These are phyloP conservation scores for Botrytis galanthina DNA, from an alignment of 2,329 filamentous ascomycete genomes.

Conservation along the genomic window DNA sequence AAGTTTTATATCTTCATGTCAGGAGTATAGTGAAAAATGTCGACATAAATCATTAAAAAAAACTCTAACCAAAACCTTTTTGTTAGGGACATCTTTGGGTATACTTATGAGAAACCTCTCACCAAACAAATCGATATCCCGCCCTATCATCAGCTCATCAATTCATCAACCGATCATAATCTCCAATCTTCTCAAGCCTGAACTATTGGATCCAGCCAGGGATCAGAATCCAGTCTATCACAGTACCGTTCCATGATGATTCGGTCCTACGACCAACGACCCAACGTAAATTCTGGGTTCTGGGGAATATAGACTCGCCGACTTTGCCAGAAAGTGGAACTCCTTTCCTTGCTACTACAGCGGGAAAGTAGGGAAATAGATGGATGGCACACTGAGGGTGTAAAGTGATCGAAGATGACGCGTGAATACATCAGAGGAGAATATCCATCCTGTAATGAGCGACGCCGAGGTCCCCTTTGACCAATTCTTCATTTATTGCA, in stretches of 20 bases:
- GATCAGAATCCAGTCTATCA: not conserved
- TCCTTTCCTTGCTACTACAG: not conserved
- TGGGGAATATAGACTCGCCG: slow-evolving; percentile 11
- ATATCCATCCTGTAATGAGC: slow-evolving; percentile 17
- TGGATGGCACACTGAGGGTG: not conserved
- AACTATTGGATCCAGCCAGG: slow-evolving; percentile 8
- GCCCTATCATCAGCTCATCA: not conserved
- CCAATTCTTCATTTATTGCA: slow-evolving; percentile 3
- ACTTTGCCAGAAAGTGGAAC: slow-evolving; percentile 6
- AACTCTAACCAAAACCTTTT: not conserved
- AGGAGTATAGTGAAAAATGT: not conserved
- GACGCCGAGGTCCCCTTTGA: slow-evolving; percentile 11
- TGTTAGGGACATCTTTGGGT: not conserved
- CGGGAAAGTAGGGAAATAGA: not conserved
- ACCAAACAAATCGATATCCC: not conserved
- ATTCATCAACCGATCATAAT: slow-evolving; percentile 1
- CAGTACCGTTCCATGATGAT: not conserved
- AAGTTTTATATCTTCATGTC: not conserved
- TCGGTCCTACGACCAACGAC: slow-evolving; percentile 14
- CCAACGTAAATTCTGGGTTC: slow-evolving; percentile 14
- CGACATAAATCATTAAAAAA: not conserved
- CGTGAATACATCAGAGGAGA: slow-evolving; percentile 9
- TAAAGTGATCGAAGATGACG: slow-evolving; percentile 17
- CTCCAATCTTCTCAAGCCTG: not conserved
- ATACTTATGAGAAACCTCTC: slow-evolving; percentile 7